Evolutionary conservation across 176 grass and related monocot genomes (phyloP), one percentile per base, ranked within the genome.

Genomic region (Avena insularis): DNA sequence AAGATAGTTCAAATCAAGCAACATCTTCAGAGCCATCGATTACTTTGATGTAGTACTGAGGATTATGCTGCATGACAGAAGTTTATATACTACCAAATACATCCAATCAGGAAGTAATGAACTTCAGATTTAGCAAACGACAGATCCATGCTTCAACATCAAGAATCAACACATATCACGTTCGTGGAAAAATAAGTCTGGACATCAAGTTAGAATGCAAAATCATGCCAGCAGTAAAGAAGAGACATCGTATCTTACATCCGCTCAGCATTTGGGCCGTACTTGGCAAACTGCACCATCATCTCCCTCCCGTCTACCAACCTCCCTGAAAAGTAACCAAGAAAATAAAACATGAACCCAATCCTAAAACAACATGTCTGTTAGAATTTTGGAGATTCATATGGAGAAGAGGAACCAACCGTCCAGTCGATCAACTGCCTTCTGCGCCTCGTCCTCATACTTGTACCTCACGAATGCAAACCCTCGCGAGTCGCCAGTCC

Each of bases 211-310:
- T 45, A 33, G 25, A 67, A 74, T 3, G 15, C 45, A 79, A 7
- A 56, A 9, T 21, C 35, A 65, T n/a, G 71, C 11, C 61, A 79
- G 27, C 19, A 47, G 36, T 4, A 10, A 75, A 9, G 4, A 79
- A 49, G 51, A 67, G 23, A 50, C 15, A 71, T 16, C 38, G n/a
- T 4, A 70, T 92, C 92, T 96, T 90, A 98, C 97, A 98, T 98
- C 47, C 79, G 81, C 74, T 98, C 97, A 75, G 97, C 90, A 80
- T 96, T 98, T 13, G 97, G 97, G 21, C 97, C 97, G 21, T 98
- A 98, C 80, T 98, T 98, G 14, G 97, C 97, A 87, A 98, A 98
- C 77, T 98, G 97, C 78, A 98, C 97, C 97, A 98, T 98, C 70
- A 98, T 98, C 79, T 93, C 90, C 71, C 97, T 93, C 72, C 97